phyloP scores from a whole-genome alignment of 2,329 filamentous ascomycete species.

The Cladosporium sp. region DNA sequence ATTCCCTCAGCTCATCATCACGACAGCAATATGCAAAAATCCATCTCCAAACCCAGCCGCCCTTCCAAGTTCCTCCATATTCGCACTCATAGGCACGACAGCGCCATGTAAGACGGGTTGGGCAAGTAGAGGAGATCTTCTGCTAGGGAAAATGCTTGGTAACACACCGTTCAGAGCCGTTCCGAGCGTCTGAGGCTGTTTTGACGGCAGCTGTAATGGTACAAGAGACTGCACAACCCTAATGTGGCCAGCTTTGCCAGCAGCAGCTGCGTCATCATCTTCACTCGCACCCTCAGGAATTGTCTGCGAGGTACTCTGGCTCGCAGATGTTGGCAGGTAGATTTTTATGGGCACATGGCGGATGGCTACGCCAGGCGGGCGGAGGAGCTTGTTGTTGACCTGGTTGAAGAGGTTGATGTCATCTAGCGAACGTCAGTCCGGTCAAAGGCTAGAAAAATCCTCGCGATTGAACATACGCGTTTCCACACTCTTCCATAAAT shows the following conservation, averaged over 20 bases:
- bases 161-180: slow-evolving; percentile 70
- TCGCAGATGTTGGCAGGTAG: slow-evolving; percentile 63
- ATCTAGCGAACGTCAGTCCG: slow-evolving; percentile 44
- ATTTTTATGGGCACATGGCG: slow-evolving; percentile 82
- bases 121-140: slow-evolving; percentile 76
- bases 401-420: slow-evolving; percentile 68
- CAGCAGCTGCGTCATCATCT: slow-evolving; percentile 25
- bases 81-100: slow-evolving; percentile 72
- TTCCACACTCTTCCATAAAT: slow-evolving; percentile 76
- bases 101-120: slow-evolving; percentile 83
- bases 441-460: background rate
- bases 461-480: slow-evolving; percentile 50
- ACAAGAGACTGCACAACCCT: slow-evolving; percentile 68
- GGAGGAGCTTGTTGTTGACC: slow-evolving; percentile 73
- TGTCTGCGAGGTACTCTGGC: slow-evolving; percentile 31
- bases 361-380: slow-evolving; percentile 65
- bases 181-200: slow-evolving; percentile 66
- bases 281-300: slow-evolving; percentile 22
- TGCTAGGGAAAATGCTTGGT: slow-evolving; percentile 80
- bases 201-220: slow-evolving; percentile 42
- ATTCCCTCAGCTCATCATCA: slow-evolving; percentile 57
- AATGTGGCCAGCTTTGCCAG: slow-evolving; percentile 36
- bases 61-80: slow-evolving; percentile 76
- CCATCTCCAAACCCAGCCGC: slow-evolving; percentile 87
- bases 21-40: slow-evolving; percentile 78